Base-by-base conservation (phyloP, 1,284 basidiomycete genomes). In the Waitea zeae region DNA sequence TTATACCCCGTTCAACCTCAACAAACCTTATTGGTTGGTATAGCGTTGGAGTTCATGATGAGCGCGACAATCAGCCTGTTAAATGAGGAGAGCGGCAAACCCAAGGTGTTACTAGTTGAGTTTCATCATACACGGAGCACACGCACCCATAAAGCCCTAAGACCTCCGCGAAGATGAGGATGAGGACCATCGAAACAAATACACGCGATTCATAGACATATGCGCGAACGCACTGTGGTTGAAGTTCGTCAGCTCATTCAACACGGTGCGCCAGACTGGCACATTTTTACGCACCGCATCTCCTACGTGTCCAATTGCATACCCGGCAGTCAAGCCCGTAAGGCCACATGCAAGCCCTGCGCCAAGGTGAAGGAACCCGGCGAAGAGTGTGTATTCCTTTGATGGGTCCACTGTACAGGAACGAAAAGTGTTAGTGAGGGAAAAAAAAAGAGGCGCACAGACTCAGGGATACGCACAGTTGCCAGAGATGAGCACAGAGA, bases 241-340 rank as follows among this genome's bases (percentile, higher is more conserved):
- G n/a, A n/a, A n/a, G n/a, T 26, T 9, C 17, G 30, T 22, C 26
- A 30, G 33, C 18, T 20, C 3, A 31, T 22, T 24, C 26, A 20
- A 20, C 24, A 38, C 20, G 20, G 36, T 33, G 32, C 36, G 36
- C 28, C 19, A 36, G 22, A 7, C 22, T 14, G 15, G 29, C 18
- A 9, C 36, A 59, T 57, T 6, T 18, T 27, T 14, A 56, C 80
- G 41, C 46, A 89, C 90, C 15, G 92, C 77, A 51, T 98, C 93
- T 37, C 92, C 93, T 17, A 97, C 88, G 41, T 82, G 74, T 20
- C 93, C 93, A 51, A 98, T 93, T n/a, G 93, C 90, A 51, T 90
- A 93, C 5, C 93, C 93, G 2, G 93, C 93, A n/a, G 90, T 83
- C 31, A 98, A 57, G 39, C 93, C 93, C 11, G 93, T 90, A 44